phyloP scores from a whole-genome alignment of 129 eudicot genomes.

The Saussurea involucrata region DNA sequence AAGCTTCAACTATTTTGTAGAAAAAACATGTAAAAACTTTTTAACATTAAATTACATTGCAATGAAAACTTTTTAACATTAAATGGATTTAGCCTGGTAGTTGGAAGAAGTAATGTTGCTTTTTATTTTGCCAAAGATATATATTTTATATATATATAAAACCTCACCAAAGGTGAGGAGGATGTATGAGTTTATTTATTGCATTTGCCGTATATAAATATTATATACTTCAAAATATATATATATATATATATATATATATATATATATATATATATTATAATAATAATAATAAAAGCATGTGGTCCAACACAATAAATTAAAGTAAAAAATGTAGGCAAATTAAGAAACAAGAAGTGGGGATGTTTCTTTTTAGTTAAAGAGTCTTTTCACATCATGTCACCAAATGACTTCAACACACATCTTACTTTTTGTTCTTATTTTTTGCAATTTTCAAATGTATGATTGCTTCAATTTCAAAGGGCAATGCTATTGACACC shows the following conservation, averaged over 20 bases:
- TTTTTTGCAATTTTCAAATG: constrained; percentile 5
- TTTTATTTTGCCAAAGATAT: background rate
- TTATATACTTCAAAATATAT: no score
- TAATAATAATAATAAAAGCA: background rate
- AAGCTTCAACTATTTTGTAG: no score
- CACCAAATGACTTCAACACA: constrained; percentile 24
- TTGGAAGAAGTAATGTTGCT: background rate
- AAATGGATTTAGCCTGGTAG: background rate
- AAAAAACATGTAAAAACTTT: no score
- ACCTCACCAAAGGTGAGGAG: no score
- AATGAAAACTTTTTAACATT: background rate
- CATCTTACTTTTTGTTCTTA: constrained; percentile 28
- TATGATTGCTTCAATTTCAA: constrained; percentile 17
- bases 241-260: no score
- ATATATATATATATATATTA: background rate
- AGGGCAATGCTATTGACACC: no score
- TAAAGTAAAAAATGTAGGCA: background rate
- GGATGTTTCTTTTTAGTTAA: constrained; percentile 30
- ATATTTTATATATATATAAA: background rate
- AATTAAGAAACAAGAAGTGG: constrained; percentile 27
- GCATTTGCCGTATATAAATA: no score
- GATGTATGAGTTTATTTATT: no score
- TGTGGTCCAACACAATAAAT: background rate
- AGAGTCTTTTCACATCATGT: constrained; percentile 24
- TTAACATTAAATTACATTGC: background rate